These are phyloP conservation scores for Dictyostelium intermedium DNA, from an alignment of 78 protist species.

Conservation along the genomic window DNA sequence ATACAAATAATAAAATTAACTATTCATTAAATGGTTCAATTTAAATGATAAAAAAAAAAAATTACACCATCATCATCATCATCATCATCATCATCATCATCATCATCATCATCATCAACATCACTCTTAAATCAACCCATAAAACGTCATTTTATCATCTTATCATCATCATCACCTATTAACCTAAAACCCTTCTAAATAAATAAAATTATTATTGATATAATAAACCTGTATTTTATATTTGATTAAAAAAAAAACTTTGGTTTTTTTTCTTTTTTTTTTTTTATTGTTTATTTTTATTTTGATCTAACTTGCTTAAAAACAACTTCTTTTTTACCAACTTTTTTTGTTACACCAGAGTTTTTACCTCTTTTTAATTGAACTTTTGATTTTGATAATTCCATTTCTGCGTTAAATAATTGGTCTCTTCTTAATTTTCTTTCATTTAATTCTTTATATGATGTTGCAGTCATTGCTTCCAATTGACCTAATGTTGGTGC, in stretches of 20 bases:
- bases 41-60: neutral
- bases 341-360: conserved; percentile 11
- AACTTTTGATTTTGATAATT: conserved; percentile 11
- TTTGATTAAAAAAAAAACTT: neutral
- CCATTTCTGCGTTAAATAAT: conserved; percentile 15
- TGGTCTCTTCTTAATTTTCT: conserved; percentile 42
- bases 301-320: conserved; percentile 27
- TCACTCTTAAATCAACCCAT: neutral
- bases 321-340: conserved; percentile 37
- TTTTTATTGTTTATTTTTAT: neutral
- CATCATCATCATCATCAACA: neutral
- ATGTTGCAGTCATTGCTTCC: conserved; percentile 59
- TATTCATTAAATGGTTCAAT: conserved; percentile 11
- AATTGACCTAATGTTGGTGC: conserved; percentile 25
- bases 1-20: neutral
- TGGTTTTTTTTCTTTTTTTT: neutral
- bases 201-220: neutral
- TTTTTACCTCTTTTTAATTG: conserved; percentile 13
- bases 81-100: neutral
- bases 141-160: no score
- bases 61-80: neutral
- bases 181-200: no score
- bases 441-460: conserved; percentile 57
- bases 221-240: neutral
- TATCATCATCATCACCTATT: neutral